A percentile compares a stretch with the other conserved stretches of the same genome.
Evolutionary conservation across 179 eudicot genomes (phyloP).

Genomic region (Amaranthus tricolor): DNA sequence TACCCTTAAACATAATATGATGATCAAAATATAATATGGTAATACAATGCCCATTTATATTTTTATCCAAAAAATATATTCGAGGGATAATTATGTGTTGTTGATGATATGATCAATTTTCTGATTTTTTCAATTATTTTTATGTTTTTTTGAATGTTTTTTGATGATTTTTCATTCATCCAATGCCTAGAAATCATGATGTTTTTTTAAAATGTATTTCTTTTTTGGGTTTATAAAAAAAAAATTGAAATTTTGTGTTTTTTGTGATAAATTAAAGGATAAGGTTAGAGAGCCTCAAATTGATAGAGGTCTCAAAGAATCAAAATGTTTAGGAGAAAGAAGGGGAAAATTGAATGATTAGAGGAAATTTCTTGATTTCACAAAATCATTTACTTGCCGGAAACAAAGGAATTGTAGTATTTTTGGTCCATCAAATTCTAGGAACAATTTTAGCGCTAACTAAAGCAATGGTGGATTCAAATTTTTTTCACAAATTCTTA

Average conservation of each 20-base stretch:
- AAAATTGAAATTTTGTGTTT: not conserved
- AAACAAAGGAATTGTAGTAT: constrained; percentile 15
- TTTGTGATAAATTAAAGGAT: constrained; percentile 10
- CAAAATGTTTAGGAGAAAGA: constrained; percentile 10
- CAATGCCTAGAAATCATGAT: constrained; percentile 24
- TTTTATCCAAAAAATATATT: not conserved
- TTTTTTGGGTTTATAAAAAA: not conserved
- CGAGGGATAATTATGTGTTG: not conserved
- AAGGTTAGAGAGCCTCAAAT: constrained; percentile 31
- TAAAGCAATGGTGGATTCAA: not conserved
- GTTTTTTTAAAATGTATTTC: not conserved
- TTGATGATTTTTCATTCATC: constrained; percentile 13
- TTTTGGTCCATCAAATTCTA: constrained; percentile 26
- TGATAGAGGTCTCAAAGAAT: constrained; percentile 30
- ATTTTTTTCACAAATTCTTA: too few species aligned
- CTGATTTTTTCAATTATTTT: not conserved
- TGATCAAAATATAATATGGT: constrained; percentile 14
- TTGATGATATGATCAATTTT: not conserved
- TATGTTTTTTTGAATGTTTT: not conserved
- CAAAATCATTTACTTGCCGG: constrained; percentile 17
- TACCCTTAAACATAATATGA: constrained; percentile 16
- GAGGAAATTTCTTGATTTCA: constrained; percentile 9
- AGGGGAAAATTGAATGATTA: constrained; percentile 7
- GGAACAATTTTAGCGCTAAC: not conserved
- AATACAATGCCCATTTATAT: constrained; percentile 23